These are phyloP conservation scores for Dryadomyces quercivorus DNA, from an alignment of 2,329 filamentous ascomycete genomes.

Conservation along the genomic window DNA sequence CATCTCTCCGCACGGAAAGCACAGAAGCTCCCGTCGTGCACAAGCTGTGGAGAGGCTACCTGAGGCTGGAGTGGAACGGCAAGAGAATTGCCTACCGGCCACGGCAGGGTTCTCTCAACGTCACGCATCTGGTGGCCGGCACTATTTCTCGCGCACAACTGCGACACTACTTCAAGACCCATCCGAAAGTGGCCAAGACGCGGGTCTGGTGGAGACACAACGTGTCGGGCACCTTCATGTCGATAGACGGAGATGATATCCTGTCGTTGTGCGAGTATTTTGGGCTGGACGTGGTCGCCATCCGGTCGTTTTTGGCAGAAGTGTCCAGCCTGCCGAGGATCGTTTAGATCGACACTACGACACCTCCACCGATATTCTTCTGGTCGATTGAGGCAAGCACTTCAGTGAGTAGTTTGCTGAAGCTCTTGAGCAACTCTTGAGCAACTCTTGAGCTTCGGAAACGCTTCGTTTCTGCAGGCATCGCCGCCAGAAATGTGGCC, in stretches of 20 bases:
- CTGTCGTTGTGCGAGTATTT: neutral
- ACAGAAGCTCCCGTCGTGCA: neutral
- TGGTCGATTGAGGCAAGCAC: too few relatives aligned
- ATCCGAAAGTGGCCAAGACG: neutral
- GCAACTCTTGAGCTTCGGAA: too few relatives aligned
- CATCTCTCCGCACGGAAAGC: neutral
- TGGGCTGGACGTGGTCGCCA: neutral
- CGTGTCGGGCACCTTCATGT: neutral
- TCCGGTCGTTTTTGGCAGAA: neutral
- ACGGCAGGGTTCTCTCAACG: neutral
- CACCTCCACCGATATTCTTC: slow-evolving; percentile 13
- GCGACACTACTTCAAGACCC: neutral
- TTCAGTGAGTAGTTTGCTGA: too few relatives aligned
- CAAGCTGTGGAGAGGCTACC: neutral
- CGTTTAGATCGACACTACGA: too few relatives aligned
- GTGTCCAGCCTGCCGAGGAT: neutral
- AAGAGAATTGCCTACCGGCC: neutral
- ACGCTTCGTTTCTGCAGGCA: slow-evolving; percentile 48
- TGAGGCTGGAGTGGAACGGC: neutral
- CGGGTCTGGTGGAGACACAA: neutral
- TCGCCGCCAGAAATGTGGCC: slow-evolving; percentile 34
- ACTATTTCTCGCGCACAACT: neutral
- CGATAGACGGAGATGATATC: neutral
- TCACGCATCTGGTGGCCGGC: neutral
- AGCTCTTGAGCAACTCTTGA: too few relatives aligned